phyloP scores from a whole-genome alignment of 2,329 filamentous ascomycete genomes.

The Onygena corvina region DNA sequence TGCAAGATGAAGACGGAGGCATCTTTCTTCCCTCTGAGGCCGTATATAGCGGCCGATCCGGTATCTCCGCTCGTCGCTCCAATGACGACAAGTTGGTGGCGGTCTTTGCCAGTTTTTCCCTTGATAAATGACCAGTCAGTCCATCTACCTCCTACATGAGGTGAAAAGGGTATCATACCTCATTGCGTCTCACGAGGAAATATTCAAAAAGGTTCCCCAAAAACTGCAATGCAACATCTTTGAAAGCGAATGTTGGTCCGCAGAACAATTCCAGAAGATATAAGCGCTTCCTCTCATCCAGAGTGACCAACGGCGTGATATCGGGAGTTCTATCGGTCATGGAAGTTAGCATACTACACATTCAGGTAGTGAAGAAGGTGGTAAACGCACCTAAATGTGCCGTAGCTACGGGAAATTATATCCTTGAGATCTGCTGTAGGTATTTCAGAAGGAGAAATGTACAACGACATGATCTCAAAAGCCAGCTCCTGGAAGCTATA shows the following conservation, averaged over 20 bases:
- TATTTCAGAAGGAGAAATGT: conserved; percentile 70
- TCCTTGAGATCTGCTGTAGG: conserved; percentile 64
- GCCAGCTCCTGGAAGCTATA: conserved; percentile 57
- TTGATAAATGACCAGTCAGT: conserved; percentile 17
- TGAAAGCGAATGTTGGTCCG: conserved; percentile 89
- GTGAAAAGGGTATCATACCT: conserved; percentile 7
- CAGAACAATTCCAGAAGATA: conserved; percentile 92
- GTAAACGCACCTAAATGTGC: conserved; percentile 61
- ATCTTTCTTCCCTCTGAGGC: conserved; percentile 88
- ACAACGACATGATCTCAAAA: conserved; percentile 51
- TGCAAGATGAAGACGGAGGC: conserved; percentile 91
- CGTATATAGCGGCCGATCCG: conserved; percentile 91
- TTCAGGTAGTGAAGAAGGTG: not conserved
- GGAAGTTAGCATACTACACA: not conserved
- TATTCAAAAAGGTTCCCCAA: conserved; percentile 73
- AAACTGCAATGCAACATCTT: conserved; percentile 88
- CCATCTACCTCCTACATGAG: not conserved
- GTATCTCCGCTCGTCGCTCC: conserved; percentile 75
- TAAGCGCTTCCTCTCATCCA: conserved; percentile 59
- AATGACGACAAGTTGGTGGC: conserved; percentile 74
- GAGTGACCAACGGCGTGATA: conserved; percentile 65
- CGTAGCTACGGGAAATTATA: conserved; percentile 75
- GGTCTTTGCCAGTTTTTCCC: conserved; percentile 39
- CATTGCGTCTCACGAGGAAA: conserved; percentile 35
- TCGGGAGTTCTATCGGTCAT: conserved; percentile 61